Percentiles rank a stretch among this genome's conserved stretches.
These are phyloP conservation scores for Colletotrichum endophyticum DNA, from an alignment of 2,329 filamentous ascomycete species.

Conservation along the genomic window DNA sequence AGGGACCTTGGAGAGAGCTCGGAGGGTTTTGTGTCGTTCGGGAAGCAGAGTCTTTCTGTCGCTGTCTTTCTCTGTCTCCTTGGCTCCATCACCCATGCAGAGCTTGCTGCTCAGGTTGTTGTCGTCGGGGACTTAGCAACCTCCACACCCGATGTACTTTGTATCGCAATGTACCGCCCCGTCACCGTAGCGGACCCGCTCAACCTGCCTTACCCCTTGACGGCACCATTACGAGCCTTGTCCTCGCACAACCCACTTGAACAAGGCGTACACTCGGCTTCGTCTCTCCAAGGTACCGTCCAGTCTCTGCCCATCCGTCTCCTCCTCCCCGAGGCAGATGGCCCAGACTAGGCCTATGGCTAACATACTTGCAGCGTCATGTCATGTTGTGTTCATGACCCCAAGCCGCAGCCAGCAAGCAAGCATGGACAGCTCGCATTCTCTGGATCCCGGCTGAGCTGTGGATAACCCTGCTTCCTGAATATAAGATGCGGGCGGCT, in stretches of 20 bases:
- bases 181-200: slow-evolving; percentile 1
- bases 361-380: slow-evolving; percentile 6
- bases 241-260: slow-evolving; percentile 1
- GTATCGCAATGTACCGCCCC: slow-evolving; percentile 14
- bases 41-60: neutral
- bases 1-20: neutral
- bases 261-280: neutral
- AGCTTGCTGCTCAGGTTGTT: slow-evolving; percentile 15
- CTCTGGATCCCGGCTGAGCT: neutral
- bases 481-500: neutral
- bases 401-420: neutral
- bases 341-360: slow-evolving; percentile 6
- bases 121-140: slow-evolving; percentile 17
- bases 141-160: slow-evolving; percentile 17
- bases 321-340: neutral
- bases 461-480: slow-evolving; percentile 1
- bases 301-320: neutral
- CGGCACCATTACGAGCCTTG: slow-evolving; percentile 13
- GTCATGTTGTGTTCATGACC: slow-evolving; percentile 13
- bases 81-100: slow-evolving; percentile 10
- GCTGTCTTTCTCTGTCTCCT: neutral
- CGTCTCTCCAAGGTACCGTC: neutral
- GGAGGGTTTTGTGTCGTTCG: neutral
- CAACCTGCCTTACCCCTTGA: slow-evolving; percentile 17
- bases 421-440: neutral